Percentiles rank a stretch among this genome's conserved stretches.
These are phyloP conservation scores for Pholiota conissans DNA, from an alignment of 768 basidiomycete genomes.

Conservation along the genomic window DNA sequence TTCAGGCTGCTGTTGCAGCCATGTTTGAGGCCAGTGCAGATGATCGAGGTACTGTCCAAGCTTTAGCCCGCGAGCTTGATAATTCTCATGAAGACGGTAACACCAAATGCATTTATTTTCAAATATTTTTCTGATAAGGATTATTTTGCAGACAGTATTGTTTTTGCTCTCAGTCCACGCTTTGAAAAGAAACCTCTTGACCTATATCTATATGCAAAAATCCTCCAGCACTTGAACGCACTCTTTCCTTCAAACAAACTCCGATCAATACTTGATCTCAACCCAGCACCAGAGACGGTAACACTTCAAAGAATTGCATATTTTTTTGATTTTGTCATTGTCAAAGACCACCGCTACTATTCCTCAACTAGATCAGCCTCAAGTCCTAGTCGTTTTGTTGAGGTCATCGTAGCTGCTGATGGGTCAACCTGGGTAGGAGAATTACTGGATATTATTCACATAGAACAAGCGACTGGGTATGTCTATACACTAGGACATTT, in stretches of 20 bases:
- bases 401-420: background rate
- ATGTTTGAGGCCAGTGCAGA: background rate
- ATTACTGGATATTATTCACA: conserved; percentile 5
- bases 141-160: background rate
- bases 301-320: background rate
- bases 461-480: background rate
- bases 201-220: background rate
- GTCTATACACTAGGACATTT: background rate
- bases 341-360: background rate
- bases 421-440: conserved; percentile 5
- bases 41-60: background rate
- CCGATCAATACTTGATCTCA: background rate
- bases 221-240: background rate
- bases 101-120: too few relatives aligned
- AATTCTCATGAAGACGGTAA: background rate
- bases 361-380: background rate
- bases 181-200: background rate
- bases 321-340: background rate
- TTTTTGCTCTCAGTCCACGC: background rate
- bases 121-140: too few relatives aligned
- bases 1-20: background rate
- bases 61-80: background rate
- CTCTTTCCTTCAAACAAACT: background rate
- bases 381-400: background rate
- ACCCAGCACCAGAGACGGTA: background rate